Evolutionary conservation across 2,329 filamentous ascomycete species (phyloP).

Genomic region (Meredithiella fracta): DNA sequence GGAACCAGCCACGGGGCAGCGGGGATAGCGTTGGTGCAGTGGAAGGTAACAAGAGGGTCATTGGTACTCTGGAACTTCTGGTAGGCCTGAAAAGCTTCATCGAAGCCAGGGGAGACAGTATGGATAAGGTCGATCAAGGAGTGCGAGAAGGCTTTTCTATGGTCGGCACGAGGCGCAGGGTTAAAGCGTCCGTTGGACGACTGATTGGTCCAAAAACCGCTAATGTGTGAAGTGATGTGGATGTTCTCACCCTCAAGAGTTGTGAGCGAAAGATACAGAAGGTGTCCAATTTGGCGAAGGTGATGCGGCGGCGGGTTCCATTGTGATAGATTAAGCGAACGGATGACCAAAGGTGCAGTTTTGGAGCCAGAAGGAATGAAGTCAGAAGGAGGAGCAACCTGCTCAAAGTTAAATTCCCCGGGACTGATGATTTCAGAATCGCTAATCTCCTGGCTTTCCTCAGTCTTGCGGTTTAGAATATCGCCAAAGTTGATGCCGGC

Average conservation of each 20-base stretch:
- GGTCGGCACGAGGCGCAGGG: slow-evolving; percentile 60
- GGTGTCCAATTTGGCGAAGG: slow-evolving; percentile 76
- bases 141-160: slow-evolving; percentile 66
- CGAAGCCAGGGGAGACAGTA: slow-evolving; percentile 70
- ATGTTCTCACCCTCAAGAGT: slow-evolving; percentile 91
- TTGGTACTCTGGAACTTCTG: slow-evolving; percentile 72
- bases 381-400: slow-evolving; percentile 48
- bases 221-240: slow-evolving; percentile 84
- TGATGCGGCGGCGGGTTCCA: slow-evolving; percentile 96
- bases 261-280: slow-evolving; percentile 75
- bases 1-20: slow-evolving; percentile 84
- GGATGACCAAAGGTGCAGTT: slow-evolving; percentile 73
- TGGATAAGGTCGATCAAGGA: slow-evolving; percentile 70
- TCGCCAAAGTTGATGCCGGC: slow-evolving; percentile 22
- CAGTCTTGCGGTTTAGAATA: slow-evolving; percentile 2
- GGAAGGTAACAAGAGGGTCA: slow-evolving; percentile 83
- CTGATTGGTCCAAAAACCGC: slow-evolving; percentile 94
- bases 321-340: slow-evolving; percentile 69
- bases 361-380: slow-evolving; percentile 54
- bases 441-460: neutral
- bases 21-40: slow-evolving; percentile 87
- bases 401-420: slow-evolving; percentile 52
- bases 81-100: slow-evolving; percentile 55
- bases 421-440: neutral
- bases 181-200: slow-evolving; percentile 93